Evolutionary conservation across 805 yeast species (phyloP).

Genomic region (Teunomyces cretensis): DNA sequence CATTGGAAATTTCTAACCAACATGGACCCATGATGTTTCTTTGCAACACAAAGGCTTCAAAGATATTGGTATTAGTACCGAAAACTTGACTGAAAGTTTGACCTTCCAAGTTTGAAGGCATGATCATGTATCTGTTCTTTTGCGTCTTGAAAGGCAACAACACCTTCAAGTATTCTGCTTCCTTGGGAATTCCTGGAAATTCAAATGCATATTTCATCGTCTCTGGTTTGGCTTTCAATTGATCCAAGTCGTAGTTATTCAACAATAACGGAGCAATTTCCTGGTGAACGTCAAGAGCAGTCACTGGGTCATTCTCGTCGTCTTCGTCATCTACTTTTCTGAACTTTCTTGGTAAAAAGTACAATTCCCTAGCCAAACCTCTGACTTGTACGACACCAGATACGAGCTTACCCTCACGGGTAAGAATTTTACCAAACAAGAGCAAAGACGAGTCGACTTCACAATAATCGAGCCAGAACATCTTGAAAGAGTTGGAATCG

Average conservation of each 20-base stretch:
- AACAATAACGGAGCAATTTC: conserved; percentile 70
- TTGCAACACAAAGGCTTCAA: conserved; percentile 83
- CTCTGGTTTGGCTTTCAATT: conserved; percentile 69
- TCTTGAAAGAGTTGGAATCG: conserved; percentile 44
- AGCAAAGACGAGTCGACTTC: conserved; percentile 71
- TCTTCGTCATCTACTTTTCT: conserved; percentile 41
- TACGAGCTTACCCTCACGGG: conserved; percentile 56
- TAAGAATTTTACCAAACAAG: conserved; percentile 76
- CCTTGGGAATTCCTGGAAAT: conserved; percentile 71
- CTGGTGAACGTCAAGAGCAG: conserved; percentile 68
- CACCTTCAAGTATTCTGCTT: conserved; percentile 77
- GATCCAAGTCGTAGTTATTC: conserved; percentile 59
- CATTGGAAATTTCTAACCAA: conserved; percentile 77
- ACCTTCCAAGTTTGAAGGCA: conserved; percentile 70
- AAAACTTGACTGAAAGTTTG: conserved; percentile 75
- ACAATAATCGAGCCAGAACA: conserved; percentile 89
- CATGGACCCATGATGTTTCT: conserved; percentile 95
- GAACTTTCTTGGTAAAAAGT: conserved; percentile 66
- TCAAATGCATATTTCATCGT: conserved; percentile 87
- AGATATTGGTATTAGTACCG: conserved; percentile 70
- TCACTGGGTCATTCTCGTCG: conserved; percentile 33
- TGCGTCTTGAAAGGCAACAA: conserved; percentile 72
- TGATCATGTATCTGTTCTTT: conserved; percentile 43
- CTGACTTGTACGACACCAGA: conserved; percentile 77
- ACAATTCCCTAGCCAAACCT: conserved; percentile 69